phyloP scores from a whole-genome alignment of 805 yeast genomes.

The Torulaspora franciscae region DNA sequence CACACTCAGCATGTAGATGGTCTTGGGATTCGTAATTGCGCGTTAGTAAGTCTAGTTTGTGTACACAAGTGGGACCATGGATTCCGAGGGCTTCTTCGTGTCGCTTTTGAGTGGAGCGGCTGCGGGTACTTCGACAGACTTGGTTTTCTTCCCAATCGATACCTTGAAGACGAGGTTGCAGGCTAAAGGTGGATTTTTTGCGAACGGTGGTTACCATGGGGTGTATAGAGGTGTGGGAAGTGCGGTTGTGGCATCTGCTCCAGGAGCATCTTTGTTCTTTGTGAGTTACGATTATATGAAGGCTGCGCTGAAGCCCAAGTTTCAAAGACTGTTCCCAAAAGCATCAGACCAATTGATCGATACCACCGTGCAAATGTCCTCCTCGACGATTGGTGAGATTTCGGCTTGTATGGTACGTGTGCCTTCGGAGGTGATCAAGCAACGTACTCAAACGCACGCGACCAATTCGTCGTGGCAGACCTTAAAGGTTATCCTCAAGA shows the following conservation, averaged over 20 bases:
- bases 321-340: slow-evolving; percentile 22
- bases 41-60: background rate
- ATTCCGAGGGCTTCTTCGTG: slow-evolving; percentile 26
- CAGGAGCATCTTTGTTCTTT: slow-evolving; percentile 72
- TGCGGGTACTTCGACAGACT: slow-evolving; percentile 94
- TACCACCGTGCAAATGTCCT: slow-evolving; percentile 67
- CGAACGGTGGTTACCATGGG: slow-evolving; percentile 90
- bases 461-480: slow-evolving; percentile 57
- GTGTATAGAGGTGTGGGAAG: slow-evolving; percentile 90
- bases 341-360: slow-evolving; percentile 34
- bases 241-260: slow-evolving; percentile 92
- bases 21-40: background rate
- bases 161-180: slow-evolving; percentile 91
- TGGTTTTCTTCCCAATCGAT: slow-evolving; percentile 93
- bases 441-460: slow-evolving; percentile 77
- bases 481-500: slow-evolving; percentile 54
- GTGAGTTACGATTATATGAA: slow-evolving; percentile 81
- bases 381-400: slow-evolving; percentile 87
- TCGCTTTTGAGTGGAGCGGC: slow-evolving; percentile 71
- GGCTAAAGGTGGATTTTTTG: slow-evolving; percentile 90
- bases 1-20: background rate
- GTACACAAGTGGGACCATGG: slow-evolving; percentile 11
- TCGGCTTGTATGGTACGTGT: slow-evolving; percentile 93
- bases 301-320: slow-evolving; percentile 38
- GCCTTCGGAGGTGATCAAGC: slow-evolving; percentile 95